Conservation (phyloP, 495 filamentous ascomycete species). For the Aspergillus leporis region DNA sequence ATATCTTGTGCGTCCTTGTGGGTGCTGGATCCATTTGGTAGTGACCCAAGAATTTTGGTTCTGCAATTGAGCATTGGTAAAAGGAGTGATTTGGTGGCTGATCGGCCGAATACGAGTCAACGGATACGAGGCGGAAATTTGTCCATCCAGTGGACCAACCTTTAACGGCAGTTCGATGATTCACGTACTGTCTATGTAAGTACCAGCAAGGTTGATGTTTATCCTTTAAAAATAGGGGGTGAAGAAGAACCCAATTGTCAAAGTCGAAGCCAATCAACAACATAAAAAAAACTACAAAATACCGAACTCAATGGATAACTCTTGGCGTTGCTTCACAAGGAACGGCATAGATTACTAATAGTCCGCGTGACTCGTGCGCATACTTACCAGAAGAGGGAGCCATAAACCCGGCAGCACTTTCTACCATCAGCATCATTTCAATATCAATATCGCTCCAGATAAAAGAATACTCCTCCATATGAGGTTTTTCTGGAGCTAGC, state of each 20-base stretch:
- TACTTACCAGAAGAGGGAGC: no score
- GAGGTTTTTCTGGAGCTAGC: no score
- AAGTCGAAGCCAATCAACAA: not conserved
- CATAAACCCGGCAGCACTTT: no score
- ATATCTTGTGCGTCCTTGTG: not conserved
- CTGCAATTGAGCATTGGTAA: not conserved
- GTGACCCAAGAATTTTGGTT: not conserved
- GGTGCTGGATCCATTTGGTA: not conserved
- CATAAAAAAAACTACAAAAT: not conserved
- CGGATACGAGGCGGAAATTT: not conserved
- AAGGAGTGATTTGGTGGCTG: constrained; percentile 5
- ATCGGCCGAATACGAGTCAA: constrained; percentile 11
- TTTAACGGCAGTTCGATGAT: not conserved
- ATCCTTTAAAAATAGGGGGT: not conserved
- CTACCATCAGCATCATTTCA: no score
- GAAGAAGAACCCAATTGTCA: not conserved
- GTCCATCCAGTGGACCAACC: not conserved
- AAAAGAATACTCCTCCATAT: no score
- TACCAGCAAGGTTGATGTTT: not conserved
- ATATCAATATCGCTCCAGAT: no score
- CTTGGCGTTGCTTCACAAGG: no score
- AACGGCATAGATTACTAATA: not conserved
- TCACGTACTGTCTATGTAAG: not conserved
- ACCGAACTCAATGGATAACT: not conserved
- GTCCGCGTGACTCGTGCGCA: not conserved